These are phyloP conservation scores for Microcera coccophila DNA, from an alignment of 2,329 filamentous ascomycete genomes.

Conservation along the genomic window DNA sequence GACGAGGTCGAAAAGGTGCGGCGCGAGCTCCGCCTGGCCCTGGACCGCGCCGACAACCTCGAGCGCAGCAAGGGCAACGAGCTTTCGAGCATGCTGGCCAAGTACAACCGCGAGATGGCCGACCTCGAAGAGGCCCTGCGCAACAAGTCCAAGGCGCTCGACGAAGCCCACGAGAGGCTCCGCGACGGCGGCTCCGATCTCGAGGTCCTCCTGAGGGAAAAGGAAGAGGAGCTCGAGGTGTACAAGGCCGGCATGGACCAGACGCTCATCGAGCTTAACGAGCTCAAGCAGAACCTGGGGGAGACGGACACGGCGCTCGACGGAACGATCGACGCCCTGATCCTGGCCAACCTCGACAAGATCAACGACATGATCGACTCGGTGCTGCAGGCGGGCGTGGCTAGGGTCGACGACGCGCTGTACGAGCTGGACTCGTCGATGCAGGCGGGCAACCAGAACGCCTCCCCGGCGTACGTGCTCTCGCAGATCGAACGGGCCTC, in stretches of 20 bases:
- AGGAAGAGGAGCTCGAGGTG: slow-evolving; percentile 96
- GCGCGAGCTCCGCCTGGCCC: slow-evolving; percentile 85
- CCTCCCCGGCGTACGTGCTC: slow-evolving; percentile 87
- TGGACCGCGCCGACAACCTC: slow-evolving; percentile 86
- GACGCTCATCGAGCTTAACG: slow-evolving; percentile 86
- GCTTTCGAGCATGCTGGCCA: slow-evolving; percentile 86
- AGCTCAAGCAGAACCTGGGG: slow-evolving; percentile 71
- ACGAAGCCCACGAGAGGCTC: slow-evolving; percentile 74
- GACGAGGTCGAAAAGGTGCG: slow-evolving; percentile 94
- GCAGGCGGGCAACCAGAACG: slow-evolving; percentile 98
- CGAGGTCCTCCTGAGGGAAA: slow-evolving; percentile 80
- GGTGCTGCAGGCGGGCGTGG: slow-evolving; percentile 86
- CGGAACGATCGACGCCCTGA: slow-evolving; percentile 83
- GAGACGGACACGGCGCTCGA: slow-evolving; percentile 79
- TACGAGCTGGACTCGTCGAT: slow-evolving; percentile 97
- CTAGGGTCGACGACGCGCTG: slow-evolving; percentile 90
- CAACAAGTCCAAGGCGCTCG: slow-evolving; percentile 81
- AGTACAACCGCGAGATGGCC: slow-evolving; percentile 96
- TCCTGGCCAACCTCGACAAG: slow-evolving; percentile 82
- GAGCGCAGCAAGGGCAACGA: slow-evolving; percentile 94
- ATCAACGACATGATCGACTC: slow-evolving; percentile 98
- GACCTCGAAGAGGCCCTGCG: slow-evolving; percentile 90
- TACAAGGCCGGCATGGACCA: slow-evolving; percentile 99
- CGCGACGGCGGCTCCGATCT: slow-evolving; percentile 81
- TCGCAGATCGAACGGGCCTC: slow-evolving; percentile 98